Conservation (phyloP, 1,284 basidiomycete species). For the Melampsora americana region DNA sequence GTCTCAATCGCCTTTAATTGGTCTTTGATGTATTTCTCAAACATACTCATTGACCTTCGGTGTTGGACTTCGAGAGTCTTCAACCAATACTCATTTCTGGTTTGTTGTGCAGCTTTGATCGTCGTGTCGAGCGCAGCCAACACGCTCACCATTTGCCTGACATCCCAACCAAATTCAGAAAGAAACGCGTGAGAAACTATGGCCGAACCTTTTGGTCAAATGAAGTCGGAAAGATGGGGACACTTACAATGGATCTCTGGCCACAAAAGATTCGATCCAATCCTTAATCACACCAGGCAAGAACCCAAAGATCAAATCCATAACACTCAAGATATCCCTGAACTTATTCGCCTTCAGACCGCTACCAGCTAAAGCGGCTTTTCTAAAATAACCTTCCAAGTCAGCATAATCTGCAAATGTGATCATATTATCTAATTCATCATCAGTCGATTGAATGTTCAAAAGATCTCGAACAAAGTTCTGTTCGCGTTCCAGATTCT, state of each 20-base stretch:
- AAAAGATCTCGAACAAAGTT: constrained; percentile 87
- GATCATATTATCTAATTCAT: constrained; percentile 59
- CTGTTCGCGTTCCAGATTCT: constrained; percentile 74
- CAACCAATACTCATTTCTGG: constrained; percentile 60
- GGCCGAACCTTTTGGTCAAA: neutral
- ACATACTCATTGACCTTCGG: constrained; percentile 14
- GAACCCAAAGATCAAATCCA: constrained; percentile 95
- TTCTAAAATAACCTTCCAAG: constrained; percentile 86
- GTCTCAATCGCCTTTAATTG: constrained; percentile 86
- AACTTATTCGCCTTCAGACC: constrained; percentile 60
- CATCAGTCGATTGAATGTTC: constrained; percentile 72
- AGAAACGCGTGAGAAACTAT: constrained; percentile 22
- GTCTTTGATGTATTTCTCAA: constrained; percentile 57
- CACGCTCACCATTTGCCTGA: constrained; percentile 79
- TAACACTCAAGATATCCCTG: constrained; percentile 77
- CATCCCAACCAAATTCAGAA: neutral
- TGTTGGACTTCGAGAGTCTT: constrained; percentile 34
- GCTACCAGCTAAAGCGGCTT: constrained; percentile 64
- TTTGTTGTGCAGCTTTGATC: constrained; percentile 71
- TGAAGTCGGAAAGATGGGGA: neutral
- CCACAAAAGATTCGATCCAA: constrained; percentile 76
- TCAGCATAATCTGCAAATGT: constrained; percentile 96
- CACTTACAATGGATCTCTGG: constrained; percentile 73
- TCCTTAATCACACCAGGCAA: constrained; percentile 74
- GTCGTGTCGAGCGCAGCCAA: constrained; percentile 76